A percentile compares a stretch with the other conserved stretches of the same genome.
Evolutionary conservation across 345 rosid species (phyloP).

Genomic region (Eucalyptus lansdowneana): DNA sequence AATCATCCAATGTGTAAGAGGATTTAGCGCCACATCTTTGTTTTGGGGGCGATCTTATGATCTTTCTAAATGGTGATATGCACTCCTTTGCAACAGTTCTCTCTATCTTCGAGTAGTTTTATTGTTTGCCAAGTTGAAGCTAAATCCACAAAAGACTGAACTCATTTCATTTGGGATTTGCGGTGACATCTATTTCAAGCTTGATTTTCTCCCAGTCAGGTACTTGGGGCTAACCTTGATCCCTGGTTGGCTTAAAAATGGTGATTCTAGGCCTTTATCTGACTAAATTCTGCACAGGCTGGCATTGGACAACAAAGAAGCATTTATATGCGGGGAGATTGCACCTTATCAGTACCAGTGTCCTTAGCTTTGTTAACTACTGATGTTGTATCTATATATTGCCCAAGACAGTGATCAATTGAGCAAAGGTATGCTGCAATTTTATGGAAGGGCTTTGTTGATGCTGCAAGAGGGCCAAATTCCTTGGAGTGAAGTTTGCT

Average conservation of each 20-base stretch:
- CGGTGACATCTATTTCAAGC: background rate
- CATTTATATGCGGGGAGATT: background rate
- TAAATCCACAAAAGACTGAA: background rate
- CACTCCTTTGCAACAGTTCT: background rate
- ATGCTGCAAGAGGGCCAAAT: background rate
- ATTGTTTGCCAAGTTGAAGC: background rate
- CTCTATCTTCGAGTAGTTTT: background rate
- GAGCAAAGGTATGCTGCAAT: background rate
- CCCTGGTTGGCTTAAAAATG: background rate
- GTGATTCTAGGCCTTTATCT: background rate
- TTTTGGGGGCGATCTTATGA: background rate
- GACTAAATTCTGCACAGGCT: background rate
- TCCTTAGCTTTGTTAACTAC: background rate
- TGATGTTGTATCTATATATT: background rate
- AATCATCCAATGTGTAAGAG: background rate
- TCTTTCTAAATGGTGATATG: background rate
- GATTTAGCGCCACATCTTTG: background rate
- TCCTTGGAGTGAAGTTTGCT: background rate
- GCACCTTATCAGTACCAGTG: background rate
- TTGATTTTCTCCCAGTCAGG: background rate
- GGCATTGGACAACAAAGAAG: background rate
- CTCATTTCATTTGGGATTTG: background rate
- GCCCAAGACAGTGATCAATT: background rate
- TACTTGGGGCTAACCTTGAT: background rate
- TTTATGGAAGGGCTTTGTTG: background rate